Percentiles rank a stretch among this genome's conserved stretches.
Conservation (phyloP, 164 flowering plant genomes). For the Malania oleifera region DNA sequence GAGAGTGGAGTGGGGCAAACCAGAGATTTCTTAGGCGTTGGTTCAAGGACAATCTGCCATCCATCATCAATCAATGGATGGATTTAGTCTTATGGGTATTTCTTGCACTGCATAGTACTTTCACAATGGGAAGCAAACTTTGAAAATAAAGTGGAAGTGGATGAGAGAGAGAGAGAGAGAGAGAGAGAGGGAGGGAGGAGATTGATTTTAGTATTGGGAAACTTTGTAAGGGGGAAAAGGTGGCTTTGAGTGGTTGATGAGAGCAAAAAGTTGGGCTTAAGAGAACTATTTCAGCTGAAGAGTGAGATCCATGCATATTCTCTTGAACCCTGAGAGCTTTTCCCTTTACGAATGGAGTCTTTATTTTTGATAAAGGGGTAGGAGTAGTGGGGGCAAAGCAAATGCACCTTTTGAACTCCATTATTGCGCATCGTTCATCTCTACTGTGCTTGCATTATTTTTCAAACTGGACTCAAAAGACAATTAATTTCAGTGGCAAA, state of each 20-base stretch:
- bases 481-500: constrained; percentile 8
- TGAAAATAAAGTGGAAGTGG: constrained; percentile 8
- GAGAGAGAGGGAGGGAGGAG: not conserved
- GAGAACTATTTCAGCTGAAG: constrained; percentile 9
- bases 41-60: constrained; percentile 51
- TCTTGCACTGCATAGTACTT: constrained; percentile 10
- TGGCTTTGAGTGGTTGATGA: constrained; percentile 18
- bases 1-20: constrained; percentile 58
- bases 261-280: constrained; percentile 15
- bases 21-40: constrained; percentile 90
- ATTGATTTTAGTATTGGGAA: constrained; percentile 12
- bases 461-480: constrained; percentile 14
- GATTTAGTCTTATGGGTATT: constrained; percentile 35
- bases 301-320: constrained; percentile 61
- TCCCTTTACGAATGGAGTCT: constrained; percentile 33
- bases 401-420: constrained; percentile 34
- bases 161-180: not conserved
- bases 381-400: constrained; percentile 32
- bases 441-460: constrained; percentile 19
- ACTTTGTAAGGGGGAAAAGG: constrained; percentile 29
- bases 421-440: constrained; percentile 43
- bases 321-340: constrained; percentile 37
- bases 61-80: constrained; percentile 65
- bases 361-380: constrained; percentile 20
- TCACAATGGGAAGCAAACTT: constrained; percentile 16